Evolutionary conservation across 179 eudicot species (phyloP).

Genomic region (Kewa caespitosa): DNA sequence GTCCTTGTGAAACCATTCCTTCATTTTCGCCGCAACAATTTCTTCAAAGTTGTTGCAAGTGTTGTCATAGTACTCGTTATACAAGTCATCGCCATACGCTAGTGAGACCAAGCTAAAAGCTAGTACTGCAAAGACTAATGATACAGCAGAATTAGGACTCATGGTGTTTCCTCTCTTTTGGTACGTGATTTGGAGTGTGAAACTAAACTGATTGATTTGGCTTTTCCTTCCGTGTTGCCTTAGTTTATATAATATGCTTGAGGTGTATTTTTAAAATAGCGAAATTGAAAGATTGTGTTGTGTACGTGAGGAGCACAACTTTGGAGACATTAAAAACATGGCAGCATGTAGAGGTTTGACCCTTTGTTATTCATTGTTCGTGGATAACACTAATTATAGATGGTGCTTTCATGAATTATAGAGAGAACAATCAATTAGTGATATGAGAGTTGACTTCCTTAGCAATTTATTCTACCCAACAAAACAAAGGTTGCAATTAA

Average conservation of each 20-base stretch:
- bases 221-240: background rate
- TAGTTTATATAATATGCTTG: background rate
- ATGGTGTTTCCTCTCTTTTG: background rate
- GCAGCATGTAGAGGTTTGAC: conserved; percentile 19
- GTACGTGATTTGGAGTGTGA: background rate
- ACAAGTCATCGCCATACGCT: conserved; percentile 22
- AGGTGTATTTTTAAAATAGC: background rate
- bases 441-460: too few species aligned
- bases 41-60: conserved; percentile 52
- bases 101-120: conserved; percentile 18
- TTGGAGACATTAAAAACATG: conserved; percentile 14
- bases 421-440: too few species aligned
- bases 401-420: too few species aligned
- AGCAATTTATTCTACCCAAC: too few species aligned
- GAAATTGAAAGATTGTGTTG: background rate
- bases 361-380: background rate
- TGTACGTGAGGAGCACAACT: conserved; percentile 24
- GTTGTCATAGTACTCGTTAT: conserved; percentile 35
- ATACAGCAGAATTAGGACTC: conserved; percentile 9
- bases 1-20: conserved; percentile 45
- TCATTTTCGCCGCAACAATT: conserved; percentile 45
- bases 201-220: background rate
- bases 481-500: too few species aligned
- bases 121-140: conserved; percentile 5
- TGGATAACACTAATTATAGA: too few species aligned